These are phyloP conservation scores for Cyanodermella asteris DNA, from an alignment of 2,329 filamentous ascomycete species.

Conservation along the genomic window DNA sequence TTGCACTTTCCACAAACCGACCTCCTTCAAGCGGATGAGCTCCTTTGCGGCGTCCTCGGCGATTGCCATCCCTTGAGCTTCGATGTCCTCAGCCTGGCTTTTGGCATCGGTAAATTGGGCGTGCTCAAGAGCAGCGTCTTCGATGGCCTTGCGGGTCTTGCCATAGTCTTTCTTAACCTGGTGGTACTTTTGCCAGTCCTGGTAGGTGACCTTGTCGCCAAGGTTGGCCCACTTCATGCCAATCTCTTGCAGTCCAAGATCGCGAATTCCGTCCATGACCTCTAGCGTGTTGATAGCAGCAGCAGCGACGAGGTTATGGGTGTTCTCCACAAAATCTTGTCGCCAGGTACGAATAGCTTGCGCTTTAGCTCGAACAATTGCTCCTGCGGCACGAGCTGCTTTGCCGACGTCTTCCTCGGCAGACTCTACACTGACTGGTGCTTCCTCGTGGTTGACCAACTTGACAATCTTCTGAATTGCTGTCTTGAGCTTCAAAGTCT, in stretches of 20 bases:
- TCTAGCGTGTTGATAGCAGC: conserved; percentile 63
- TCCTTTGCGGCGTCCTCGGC: conserved; percentile 64
- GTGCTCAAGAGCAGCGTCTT: conserved; percentile 52
- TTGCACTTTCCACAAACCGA: conserved; percentile 63
- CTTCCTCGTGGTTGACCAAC: conserved; percentile 35
- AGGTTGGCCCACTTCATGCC: conserved; percentile 91
- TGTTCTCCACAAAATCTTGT: conserved; percentile 45
- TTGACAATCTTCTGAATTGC: conserved; percentile 37
- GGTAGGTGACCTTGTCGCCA: conserved; percentile 86
- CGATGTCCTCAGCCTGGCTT: conserved; percentile 43
- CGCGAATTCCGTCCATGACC: conserved; percentile 62
- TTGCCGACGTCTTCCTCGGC: conserved; percentile 29
- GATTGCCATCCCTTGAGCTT: conserved; percentile 59
- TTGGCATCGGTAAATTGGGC: conserved; percentile 47
- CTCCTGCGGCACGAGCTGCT: conserved; percentile 43
- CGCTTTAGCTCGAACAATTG: conserved; percentile 54
- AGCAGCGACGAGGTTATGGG: conserved; percentile 43
- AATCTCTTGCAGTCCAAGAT: conserved; percentile 72
- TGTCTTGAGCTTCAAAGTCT: conserved; percentile 43
- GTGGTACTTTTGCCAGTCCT: conserved; percentile 92
- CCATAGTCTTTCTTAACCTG: conserved; percentile 62
- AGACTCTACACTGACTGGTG: conserved; percentile 27
- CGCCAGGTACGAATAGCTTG: conserved; percentile 61
- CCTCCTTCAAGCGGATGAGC: conserved; percentile 58
- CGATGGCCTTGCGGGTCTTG: conserved; percentile 66